Base-by-base conservation (phyloP, 345 rosid species). In the Trapa incisa region DNA sequence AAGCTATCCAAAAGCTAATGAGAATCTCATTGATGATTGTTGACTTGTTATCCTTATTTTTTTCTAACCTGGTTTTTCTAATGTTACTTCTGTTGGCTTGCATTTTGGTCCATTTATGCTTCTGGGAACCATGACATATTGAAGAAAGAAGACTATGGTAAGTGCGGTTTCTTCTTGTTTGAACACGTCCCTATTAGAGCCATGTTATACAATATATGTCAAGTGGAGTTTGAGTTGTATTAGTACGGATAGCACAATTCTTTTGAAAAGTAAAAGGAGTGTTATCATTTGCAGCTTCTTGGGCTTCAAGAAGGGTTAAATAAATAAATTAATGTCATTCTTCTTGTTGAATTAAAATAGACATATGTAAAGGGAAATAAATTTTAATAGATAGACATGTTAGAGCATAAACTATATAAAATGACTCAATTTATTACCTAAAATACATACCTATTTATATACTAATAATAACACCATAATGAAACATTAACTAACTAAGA, bases 71-170 rank as follows among this genome's bases (percentile, higher is more conserved):
- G 15, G 68, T 67, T 47, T 37, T 72, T 42, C 53, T 62, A 39
- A 60, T 53, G 35, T 62, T 61, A 43, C 66, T 33, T 47, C 50
- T 65, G 52, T 39, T 66, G 45, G 43, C 38, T 56, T 58, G 29
- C 48, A 29, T 29, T 22, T 47, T 66, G 74, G 56, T 67, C 15
- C 69, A 73, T 67, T 65, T 76, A 66, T 75, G 72, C 77, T 37
- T 67, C 79, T 72, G 64, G 77, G 68, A 75, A 47, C 67, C 66
- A 72, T 77, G 73, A 73, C 77, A 64, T 71, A 71, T 56, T 75
- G 71, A 76, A 94, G 99, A 94, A 85, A 87, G 99, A 91, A 82
- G 70, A 79, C 53, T 91, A 76, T 74, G 99, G 99, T 94, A 82
- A 75, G 93, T 78, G 47, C 71, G 11, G 32, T 29, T 29, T 57